Evolutionary conservation across 1,139 yeast genomes (phyloP), one percentile per base, ranked within the genome.

Genomic region (Debaryomyces sp.): DNA sequence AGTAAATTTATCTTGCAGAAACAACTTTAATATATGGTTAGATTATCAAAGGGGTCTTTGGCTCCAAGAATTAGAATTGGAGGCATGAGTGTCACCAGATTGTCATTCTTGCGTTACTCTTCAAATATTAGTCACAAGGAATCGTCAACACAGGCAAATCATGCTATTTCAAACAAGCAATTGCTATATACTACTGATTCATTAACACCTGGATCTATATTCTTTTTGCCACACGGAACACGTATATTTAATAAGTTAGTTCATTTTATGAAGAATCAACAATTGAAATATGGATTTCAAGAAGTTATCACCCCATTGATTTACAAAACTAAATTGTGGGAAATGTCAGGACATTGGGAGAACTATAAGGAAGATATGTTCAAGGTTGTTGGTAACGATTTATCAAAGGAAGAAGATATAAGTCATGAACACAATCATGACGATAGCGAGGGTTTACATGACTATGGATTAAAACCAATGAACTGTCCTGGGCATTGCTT

Each of bases 401-500:
- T 57, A 18, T 50, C 66, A 10, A 65, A 67, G 45, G 77, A 71
- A 43, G 70, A 64, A 12, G 40, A 44, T 8, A n/a, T 15, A n/a
- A 22, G 7, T 8, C 58, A 56, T n/a, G 63, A 61, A 35, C 49
- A 54, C 5, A 51, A 39, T 12, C 54, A 56, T 32, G 54, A 57
- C 23, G 54, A 51, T 32, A 46, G 43, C n/a, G 61, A 61, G 26
- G 80, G 74, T 47, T 62, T 71, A 22, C 85, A 82, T 57, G 84
- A 80, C 39, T 89, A 82, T 63, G 97, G 97, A 3, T 75, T 94
- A 53, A 94, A 94, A 67, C 99, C 99, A 23, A 94, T 94, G 99
- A 95, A 94, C 71, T 94, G 99, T 66, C 99, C 99, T 0, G 98
- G 98, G 1, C 99, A 95, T 66, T 95, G 99, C 64, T 66, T 94